phyloP scores from a whole-genome alignment of 1,139 yeast species.

The Candida buenavistaensis region DNA sequence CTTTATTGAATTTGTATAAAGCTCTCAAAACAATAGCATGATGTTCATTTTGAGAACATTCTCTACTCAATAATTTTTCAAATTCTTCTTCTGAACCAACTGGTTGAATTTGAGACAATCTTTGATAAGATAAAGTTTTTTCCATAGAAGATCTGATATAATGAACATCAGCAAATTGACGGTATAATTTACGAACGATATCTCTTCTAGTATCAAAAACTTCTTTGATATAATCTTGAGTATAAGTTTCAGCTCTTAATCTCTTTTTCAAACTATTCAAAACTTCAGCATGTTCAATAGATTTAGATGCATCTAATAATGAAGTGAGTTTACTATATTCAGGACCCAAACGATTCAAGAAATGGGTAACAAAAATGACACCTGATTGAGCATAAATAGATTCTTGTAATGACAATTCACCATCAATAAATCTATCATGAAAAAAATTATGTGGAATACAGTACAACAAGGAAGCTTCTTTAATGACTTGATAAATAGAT shows the following conservation, averaged over 20 bases:
- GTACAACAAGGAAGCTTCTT: conserved; percentile 90
- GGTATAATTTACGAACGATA: conserved; percentile 79
- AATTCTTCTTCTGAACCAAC: conserved; percentile 78
- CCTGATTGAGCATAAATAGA: conserved; percentile 93
- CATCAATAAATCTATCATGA: conserved; percentile 69
- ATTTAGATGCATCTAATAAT: conserved; percentile 61
- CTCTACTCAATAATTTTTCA: conserved; percentile 62
- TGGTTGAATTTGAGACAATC: conserved; percentile 75
- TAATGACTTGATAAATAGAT: conserved; percentile 86
- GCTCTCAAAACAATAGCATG: conserved; percentile 83
- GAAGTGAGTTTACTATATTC: conserved; percentile 74
- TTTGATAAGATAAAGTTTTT: conserved; percentile 86
- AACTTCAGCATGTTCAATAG: conserved; percentile 70
- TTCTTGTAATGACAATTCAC: conserved; percentile 89
- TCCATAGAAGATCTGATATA: conserved; percentile 73
- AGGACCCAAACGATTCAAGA: conserved; percentile 89
- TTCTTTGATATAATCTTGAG: conserved; percentile 80
- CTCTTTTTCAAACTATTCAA: conserved; percentile 82
- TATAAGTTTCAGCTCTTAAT: conserved; percentile 89
- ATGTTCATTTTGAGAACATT: conserved; percentile 77
- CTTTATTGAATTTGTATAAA: conserved; percentile 78
- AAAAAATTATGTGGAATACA: conserved; percentile 89
- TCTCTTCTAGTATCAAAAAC: conserved; percentile 71
- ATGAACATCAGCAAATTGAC: conserved; percentile 90
- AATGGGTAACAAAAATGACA: conserved; percentile 89